Base-by-base conservation (phyloP, 345 rosid species). In the Citrus trifoliata region DNA sequence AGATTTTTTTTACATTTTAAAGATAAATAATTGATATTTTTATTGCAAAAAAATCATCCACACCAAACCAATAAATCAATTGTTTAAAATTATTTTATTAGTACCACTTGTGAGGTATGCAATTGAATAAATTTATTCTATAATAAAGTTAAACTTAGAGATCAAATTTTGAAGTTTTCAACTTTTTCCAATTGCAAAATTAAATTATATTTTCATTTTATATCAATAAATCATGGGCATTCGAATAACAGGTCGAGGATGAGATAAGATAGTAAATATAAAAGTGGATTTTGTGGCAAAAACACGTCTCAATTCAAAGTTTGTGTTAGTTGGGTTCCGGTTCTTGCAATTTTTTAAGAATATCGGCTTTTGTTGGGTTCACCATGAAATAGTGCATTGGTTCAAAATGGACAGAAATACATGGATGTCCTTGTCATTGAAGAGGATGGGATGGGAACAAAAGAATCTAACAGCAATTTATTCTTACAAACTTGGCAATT, bases 361-460 rank as follows among this genome's bases (percentile, higher is more conserved):
- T 19, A 18, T 37, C 24, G 37, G 35, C 0, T 21, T 2, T 30
- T 27, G 67, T 10, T 46, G 38, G 60, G 46, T 64, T 64, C 70
- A 3, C 25, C 21, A 14, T 61, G 70, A 28, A 28, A 70, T 28
- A 70, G 60, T 60, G 61, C 74, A 48, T 28, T 18, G 38, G 37
- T n/a, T 28, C 12, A 19, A 69, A 14, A 42, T 25, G 56, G 25
- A 37, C 48, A 9, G 38, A 14, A 61, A 74, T 27, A 14, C 21
- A 63, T 75, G 70, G 78, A 46, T 21, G 70, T 75, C 70, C 28
- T 40, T 75, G 22, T 75, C 77, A 25, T 24, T 75, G 32, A 63
- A 46, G 30, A 28, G 30, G 70, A 63, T 75, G 60, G 70, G 28
- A 35, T 37, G 40, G 40, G 40, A 12, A 30, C 60, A 27, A 59